Base-by-base conservation (phyloP, 139 green algal species). In the Volvox reticuliferus region DNA sequence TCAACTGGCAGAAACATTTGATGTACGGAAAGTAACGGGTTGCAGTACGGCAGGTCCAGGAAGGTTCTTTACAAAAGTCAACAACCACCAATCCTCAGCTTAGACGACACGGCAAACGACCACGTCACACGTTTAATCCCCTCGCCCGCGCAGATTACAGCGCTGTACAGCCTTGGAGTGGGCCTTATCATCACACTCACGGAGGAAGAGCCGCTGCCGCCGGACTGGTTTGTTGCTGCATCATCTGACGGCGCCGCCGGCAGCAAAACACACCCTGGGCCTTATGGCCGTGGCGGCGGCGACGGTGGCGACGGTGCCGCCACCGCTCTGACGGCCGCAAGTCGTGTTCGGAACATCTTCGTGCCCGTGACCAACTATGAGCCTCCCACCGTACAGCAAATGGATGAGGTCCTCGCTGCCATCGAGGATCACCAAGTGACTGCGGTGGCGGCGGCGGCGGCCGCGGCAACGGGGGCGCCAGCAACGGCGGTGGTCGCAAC, bases 311-410 rank as follows among this genome's bases (percentile, higher is more conserved):
- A 12, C n/a, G 18, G 62, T 30, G 19, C 82, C 79, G n/a, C 26
- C 79, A 12, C 35, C 79, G 50, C 44, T 13, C 13, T 33, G 21
- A 30, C 30, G 30, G 35, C 12, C 21, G 21, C 24, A 2, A 28
- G 2, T 73, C 6, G 30, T 3, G 89, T 94, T n/a, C 6, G 28
- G 44, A 94, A 94, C 75, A 30, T 93, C 44, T 93, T 93, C 44
- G 80, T 93, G 26, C 86, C 92, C 0, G 89, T 92, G 30, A 21
- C 80, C 44, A 94, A 94, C 75, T 94, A 94, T 44, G 86, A 94
- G 82, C 89, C 92, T 20, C 92, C 92, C 0, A 79, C 36, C 33
- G 86, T 89, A 65, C 36, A 88, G 73, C 92, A 94, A 67, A 94
- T 94, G 92, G 92, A 94, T 22, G 17, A 68, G 0, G 86, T 92